Conservation (phyloP, 257 asterid species). For the Capsicum baccatum region DNA sequence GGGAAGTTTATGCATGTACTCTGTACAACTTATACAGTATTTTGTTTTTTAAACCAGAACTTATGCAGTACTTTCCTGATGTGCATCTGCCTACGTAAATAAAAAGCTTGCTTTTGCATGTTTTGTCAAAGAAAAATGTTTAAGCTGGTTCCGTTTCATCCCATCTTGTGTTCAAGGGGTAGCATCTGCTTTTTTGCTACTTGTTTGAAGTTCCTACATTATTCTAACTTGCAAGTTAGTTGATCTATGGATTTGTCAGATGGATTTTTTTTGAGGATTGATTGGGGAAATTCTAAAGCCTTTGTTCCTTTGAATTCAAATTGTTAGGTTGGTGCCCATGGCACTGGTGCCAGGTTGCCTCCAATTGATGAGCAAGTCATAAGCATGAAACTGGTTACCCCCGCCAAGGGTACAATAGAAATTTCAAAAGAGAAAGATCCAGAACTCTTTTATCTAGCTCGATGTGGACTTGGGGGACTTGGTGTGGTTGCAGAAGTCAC, state of each 20-base stretch:
- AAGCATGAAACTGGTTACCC: slow-evolving; percentile 94
- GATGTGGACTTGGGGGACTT: slow-evolving; percentile 99
- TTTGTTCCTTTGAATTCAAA: slow-evolving; percentile 28
- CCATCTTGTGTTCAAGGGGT: not conserved
- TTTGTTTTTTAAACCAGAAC: not conserved
- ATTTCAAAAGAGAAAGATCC: slow-evolving; percentile 88
- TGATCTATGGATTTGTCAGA: not conserved
- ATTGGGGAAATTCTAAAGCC: slow-evolving; percentile 16
- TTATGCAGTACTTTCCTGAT: not conserved
- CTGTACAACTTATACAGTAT: not conserved
- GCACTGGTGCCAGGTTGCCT: slow-evolving; percentile 94
- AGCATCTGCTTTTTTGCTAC: not conserved
- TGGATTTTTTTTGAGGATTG: not conserved
- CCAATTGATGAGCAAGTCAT: slow-evolving; percentile 96
- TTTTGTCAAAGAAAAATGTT: not conserved
- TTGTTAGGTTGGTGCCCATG: slow-evolving; percentile 94
- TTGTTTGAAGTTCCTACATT: slow-evolving; percentile 23
- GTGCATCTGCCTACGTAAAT: not conserved
- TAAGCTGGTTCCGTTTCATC: not conserved
- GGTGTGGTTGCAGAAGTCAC: slow-evolving; percentile 98
- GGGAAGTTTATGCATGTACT: not conserved
- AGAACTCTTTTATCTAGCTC: slow-evolving; percentile 86
- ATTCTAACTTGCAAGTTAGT: not conserved
- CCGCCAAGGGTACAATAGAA: slow-evolving; percentile 87
- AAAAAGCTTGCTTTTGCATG: not conserved